These are phyloP conservation scores for Canavalia gladiata DNA, from an alignment of 306 rosid genomes.

Conservation along the genomic window DNA sequence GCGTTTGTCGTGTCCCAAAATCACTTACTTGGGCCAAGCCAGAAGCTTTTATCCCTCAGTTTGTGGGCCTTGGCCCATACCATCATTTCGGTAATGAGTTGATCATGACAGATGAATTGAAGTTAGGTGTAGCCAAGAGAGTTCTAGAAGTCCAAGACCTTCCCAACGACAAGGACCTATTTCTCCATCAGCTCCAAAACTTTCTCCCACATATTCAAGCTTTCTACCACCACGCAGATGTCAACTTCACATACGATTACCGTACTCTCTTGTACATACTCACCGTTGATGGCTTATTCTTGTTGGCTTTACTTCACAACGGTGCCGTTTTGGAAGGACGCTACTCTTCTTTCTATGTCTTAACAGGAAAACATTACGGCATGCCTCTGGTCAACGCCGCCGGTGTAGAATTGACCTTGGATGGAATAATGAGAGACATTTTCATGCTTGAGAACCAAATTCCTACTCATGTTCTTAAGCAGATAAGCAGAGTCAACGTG, in stretches of 20 bases:
- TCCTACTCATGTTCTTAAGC: background rate
- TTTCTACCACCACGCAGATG: background rate
- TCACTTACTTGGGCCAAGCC: background rate
- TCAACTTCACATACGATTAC: background rate
- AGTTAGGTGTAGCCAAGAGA: conserved; percentile 27
- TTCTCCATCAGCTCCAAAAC: background rate
- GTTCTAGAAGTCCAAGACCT: background rate
- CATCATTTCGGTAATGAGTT: conserved; percentile 26
- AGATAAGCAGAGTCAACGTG: background rate
- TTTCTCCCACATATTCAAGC: background rate
- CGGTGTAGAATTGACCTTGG: conserved; percentile 3
- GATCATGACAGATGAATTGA: background rate
- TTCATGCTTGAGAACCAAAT: conserved; percentile 40
- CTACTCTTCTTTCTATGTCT: background rate
- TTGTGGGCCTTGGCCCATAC: conserved; percentile 41
- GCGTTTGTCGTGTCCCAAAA: conserved; percentile 35
- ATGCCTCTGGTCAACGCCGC: conserved; percentile 1
- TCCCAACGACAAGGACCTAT: background rate
- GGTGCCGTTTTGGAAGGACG: background rate
- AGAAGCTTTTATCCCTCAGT: conserved; percentile 47
- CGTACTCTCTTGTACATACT: background rate
- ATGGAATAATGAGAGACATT: conserved; percentile 24
- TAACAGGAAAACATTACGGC: background rate
- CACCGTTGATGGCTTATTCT: conserved; percentile 19
- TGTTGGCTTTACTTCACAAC: conserved; percentile 2